phyloP scores from a whole-genome alignment of 768 basidiomycete genomes.

The Cantharellus anzutake region DNA sequence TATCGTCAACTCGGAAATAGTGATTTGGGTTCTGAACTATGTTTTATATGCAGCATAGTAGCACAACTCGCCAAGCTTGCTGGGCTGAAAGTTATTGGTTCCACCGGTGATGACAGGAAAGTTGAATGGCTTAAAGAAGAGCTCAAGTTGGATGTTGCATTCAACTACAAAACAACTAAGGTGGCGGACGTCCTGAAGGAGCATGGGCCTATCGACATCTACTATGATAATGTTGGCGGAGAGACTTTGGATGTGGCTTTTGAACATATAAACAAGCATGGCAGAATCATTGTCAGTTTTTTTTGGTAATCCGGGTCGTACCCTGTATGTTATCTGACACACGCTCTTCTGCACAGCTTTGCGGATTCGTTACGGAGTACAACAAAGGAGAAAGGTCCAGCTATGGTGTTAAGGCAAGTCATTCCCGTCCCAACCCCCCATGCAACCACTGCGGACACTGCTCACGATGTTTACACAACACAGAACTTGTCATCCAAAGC shows the following conservation, averaged over 20 bases:
- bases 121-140: conserved; percentile 34
- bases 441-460: background rate
- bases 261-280: conserved; percentile 10
- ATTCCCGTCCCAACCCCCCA: background rate
- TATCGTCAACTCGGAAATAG: no score
- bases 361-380: conserved; percentile 7
- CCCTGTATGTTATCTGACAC: background rate
- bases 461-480: background rate
- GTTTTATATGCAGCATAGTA: conserved; percentile 12
- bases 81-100: conserved; percentile 45
- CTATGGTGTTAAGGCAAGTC: conserved; percentile 10
- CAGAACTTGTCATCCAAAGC: background rate
- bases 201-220: conserved; percentile 41
- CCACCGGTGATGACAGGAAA: conserved; percentile 57
- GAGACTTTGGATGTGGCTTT: conserved; percentile 14
- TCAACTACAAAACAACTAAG: conserved; percentile 51
- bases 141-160: conserved; percentile 48
- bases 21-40: no score
- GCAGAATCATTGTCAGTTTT: conserved; percentile 11
- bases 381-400: conserved; percentile 8
- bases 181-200: conserved; percentile 32
- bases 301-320: background rate
- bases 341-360: background rate
- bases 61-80: conserved; percentile 26
- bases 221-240: conserved; percentile 18